phyloP scores from a whole-genome alignment of 345 rosid genomes.

The Linum tenue region DNA sequence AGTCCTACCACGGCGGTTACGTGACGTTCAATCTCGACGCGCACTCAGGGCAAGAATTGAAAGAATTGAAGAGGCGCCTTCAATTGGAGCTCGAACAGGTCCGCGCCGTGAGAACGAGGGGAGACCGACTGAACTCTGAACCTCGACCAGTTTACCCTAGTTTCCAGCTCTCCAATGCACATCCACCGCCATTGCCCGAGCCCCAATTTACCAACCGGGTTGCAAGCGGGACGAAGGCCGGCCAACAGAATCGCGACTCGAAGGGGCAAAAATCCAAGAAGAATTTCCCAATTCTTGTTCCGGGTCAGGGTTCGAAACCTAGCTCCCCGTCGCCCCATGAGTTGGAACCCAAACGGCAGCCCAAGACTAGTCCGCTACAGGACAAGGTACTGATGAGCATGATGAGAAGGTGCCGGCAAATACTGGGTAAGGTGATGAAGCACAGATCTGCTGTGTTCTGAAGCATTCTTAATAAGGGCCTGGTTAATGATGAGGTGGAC shows the following conservation, averaged over 20 bases:
- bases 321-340: not conserved
- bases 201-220: not conserved
- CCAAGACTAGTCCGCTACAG: not conserved
- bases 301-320: not conserved
- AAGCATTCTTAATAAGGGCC: too few species aligned
- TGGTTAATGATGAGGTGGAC: too few species aligned
- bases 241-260: not conserved
- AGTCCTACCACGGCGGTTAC: not conserved
- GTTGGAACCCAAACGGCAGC: not conserved
- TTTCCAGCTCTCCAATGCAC: not conserved
- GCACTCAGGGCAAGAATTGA: not conserved
- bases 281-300: not conserved
- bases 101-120: not conserved
- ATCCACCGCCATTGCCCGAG: not conserved
- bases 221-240: not conserved
- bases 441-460: not conserved
- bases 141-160: not conserved
- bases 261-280: not conserved
- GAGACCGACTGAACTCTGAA: not conserved
- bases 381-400: not conserved
- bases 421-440: not conserved
- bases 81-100: not conserved
- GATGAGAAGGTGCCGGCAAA: not conserved
- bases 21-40: not conserved
- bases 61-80: not conserved